Base-by-base conservation (phyloP, 1,139 yeast genomes). In the Kurtzmaniella quercitrusa region DNA sequence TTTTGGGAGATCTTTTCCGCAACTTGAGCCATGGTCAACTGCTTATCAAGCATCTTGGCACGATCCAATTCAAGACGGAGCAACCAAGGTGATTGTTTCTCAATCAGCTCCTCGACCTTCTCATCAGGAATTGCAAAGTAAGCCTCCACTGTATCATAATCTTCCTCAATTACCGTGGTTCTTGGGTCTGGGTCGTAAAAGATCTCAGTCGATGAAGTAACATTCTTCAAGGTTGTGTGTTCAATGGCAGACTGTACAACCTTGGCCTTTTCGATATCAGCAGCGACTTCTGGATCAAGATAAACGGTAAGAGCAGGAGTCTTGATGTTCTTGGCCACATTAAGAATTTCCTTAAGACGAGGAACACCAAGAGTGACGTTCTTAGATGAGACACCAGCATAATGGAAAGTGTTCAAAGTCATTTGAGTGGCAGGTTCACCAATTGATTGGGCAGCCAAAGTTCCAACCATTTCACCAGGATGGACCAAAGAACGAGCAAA, bases 391-490 rank as follows among this genome's bases (percentile, higher is more conserved):
- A 94, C 98, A 86, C 99, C 99, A 25, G 99, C 99, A 76, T 91
- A 94, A 76, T 94, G 99, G 96, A 94, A 94, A 56, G 99, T 93
- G 64, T 93, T 93, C 70, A 93, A 79, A 0, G 99, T 93, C 99
- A 93, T 93, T 70, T 93, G 99, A 23, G 99, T 93, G 23, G 98
- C 98, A 42, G 99, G 99, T 66, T 93, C 99, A 74, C 99, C 99
- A 72, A 93, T 93, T 40, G 97, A 90, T 73, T 93, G 99, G 1
- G 99, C 98, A 45, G 98, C 99, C 60, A 93, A 81, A 45, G 93
- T 97, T 74, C 99, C 99, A 47, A 94, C 98, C 98, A 93, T 93
- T 66, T 93, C 98, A 75, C 99, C 99, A 10, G 99, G 97, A 54
- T 94, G 94, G 41, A 91, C 98, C 59, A 90, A 74, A 3, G 98